Conservation (phyloP, 371 early-diverging fungal genomes). For the Encephalitozoon hellem region DNA sequence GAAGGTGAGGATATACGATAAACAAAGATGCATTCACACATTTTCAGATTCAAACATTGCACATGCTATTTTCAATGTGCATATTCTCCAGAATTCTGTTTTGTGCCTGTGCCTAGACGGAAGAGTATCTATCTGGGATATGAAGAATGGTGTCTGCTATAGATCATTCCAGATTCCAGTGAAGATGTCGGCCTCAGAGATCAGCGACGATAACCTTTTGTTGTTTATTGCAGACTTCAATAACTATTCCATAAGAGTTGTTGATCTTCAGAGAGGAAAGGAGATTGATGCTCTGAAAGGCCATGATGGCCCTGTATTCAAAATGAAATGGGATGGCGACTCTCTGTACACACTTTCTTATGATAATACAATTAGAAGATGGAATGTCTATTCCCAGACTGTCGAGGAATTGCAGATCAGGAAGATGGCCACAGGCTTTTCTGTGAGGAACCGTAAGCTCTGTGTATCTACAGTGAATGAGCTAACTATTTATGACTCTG, state of each 20-base stretch:
- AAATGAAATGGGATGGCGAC: constrained; percentile 8
- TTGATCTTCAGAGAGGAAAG: constrained; percentile 43
- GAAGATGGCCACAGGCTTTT: constrained; percentile 19
- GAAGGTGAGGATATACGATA: constrained; percentile 33
- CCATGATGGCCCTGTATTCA: constrained; percentile 20
- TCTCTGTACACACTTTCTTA: constrained; percentile 29
- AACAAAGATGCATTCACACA: constrained; percentile 9
- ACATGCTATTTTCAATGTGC: not conserved
- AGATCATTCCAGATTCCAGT: constrained; percentile 36
- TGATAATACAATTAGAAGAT: constrained; percentile 36
- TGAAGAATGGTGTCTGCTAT: constrained; percentile 34
- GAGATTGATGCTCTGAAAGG: constrained; percentile 42
- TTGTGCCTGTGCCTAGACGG: constrained; percentile 25
- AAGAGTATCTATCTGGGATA: constrained; percentile 42
- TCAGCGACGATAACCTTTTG: constrained; percentile 39
- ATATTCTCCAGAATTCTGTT: constrained; percentile 21
- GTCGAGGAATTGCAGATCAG: not conserved
- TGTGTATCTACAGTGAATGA: constrained; percentile 22
- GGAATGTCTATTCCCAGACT: constrained; percentile 17
- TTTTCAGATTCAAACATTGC: constrained; percentile 28
- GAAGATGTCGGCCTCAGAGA: not conserved
- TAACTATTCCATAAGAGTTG: constrained; percentile 22
- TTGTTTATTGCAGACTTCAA: constrained; percentile 35
- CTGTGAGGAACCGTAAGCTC: constrained; percentile 18
- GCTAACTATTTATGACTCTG: constrained; percentile 33